Evolutionary conservation across 768 basidiomycete genomes (phyloP), one percentile per base, ranked within the genome.

Genomic region (Russula sp.): DNA sequence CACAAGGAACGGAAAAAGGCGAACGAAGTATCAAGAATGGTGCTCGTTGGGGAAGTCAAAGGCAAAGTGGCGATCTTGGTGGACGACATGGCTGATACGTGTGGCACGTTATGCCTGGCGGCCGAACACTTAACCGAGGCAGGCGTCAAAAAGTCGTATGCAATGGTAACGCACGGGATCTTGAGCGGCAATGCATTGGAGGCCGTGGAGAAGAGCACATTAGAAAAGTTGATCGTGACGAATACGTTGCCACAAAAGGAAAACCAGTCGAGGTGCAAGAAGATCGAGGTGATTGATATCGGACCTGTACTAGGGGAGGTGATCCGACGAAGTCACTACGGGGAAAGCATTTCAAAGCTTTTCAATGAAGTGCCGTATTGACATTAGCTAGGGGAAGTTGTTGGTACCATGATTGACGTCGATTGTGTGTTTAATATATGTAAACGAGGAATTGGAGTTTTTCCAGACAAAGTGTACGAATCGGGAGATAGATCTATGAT

Each of bases 1-100:
- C 97, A 99, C 84, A 95, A 98, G 73, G 97, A 99, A 80, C 89
- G 96, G 64, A 94, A 95, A 79, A 94, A 92, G 77, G 92, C 92
- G 35, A 96, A 95, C 74, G 89, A 93, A 66, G 92, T 96, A 7
- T 94, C 92, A 64, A 85, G 94, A 60, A 94, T 95, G 94, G 84
- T 94, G 60, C 85, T 99, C 56, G 96, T 99, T 50, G 97, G 97
- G 1, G 87, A 93, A 70, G 94, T 95, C 66, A 86, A 84, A 72
- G 94, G 87, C 72, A 94, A 98, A 78, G 82, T 86, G 48, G 97
- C 95, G 58, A 94, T 99, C 62, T 80, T 99, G 34, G 90, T 98
- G 50, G 97, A 98, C 79, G 97, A 99, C 79, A 98, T 99, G 94
- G 93, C 94, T 35, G 93, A 96, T 75, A 96, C 94, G 48, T 96